A percentile compares a stretch with the other conserved stretches of the same genome.
Conservation (phyloP, 192 early-diverging fungal species). For the Gamsiella multidivaricata region DNA sequence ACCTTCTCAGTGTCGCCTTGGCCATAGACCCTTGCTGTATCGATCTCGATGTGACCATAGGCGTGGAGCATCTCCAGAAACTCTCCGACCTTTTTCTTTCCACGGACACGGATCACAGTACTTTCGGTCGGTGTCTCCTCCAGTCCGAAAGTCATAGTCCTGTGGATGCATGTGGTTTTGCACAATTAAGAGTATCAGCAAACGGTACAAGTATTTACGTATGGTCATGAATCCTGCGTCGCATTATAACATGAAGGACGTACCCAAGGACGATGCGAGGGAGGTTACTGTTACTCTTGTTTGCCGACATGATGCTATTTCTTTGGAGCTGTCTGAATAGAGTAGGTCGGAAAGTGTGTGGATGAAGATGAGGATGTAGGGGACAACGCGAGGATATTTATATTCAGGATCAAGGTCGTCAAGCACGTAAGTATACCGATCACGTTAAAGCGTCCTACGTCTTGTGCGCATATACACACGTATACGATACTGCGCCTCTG, state of each 20-base stretch:
- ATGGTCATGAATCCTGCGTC: conserved; percentile 20
- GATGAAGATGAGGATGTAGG: no score
- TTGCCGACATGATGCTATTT: not conserved
- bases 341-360: no score
- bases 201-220: conserved; percentile 4
- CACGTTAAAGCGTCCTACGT: no score
- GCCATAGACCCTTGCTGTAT: conserved; percentile 26
- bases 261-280: conserved; percentile 28
- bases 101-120: conserved; percentile 28
- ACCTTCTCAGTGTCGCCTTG: conserved; percentile 36
- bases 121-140: no score
- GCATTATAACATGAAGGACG: not conserved
- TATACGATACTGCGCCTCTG: no score
- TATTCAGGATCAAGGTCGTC: no score
- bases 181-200: no score
- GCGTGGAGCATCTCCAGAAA: conserved; percentile 16
- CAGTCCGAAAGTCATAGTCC: conserved; percentile 11
- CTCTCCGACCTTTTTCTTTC: conserved; percentile 7
- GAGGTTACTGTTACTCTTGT: conserved; percentile 1
- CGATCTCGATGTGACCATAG: conserved; percentile 16
- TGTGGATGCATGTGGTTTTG: no score
- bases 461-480: no score
- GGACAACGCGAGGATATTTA: no score
- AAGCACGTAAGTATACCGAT: no score
- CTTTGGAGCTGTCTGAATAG: no score